Conservation (phyloP, 768 basidiomycete species). For the Cubamyces lactineus region DNA sequence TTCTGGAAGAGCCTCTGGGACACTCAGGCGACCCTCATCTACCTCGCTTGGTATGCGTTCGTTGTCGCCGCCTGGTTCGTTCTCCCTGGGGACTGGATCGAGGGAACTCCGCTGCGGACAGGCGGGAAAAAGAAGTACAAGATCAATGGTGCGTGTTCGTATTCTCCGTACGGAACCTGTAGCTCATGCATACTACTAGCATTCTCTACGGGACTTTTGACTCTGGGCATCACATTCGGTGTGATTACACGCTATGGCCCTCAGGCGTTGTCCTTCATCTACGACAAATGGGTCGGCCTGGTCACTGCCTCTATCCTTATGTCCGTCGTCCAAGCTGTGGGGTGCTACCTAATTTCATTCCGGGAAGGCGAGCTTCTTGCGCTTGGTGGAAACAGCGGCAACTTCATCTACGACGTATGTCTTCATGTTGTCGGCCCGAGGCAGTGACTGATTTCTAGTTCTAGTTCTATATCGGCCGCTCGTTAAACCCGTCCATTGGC, state of each 20-base stretch:
- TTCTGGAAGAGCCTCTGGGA: conserved; percentile 89
- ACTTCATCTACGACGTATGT: conserved; percentile 86
- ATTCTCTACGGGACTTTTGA: conserved; percentile 83
- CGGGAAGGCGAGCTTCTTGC: conserved; percentile 73
- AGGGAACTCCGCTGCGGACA: conserved; percentile 54
- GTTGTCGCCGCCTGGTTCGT: conserved; percentile 80
- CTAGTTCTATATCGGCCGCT: conserved; percentile 93
- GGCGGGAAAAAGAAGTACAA: conserved; percentile 85
- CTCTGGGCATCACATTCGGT: conserved; percentile 73
- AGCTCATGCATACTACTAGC: conserved; percentile 48
- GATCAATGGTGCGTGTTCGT: conserved; percentile 79
- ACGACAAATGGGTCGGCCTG: conserved; percentile 91
- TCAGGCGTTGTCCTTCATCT: conserved; percentile 83
- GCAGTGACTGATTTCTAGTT: not conserved
- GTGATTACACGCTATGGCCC: conserved; percentile 75
- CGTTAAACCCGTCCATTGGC: conserved; percentile 87
- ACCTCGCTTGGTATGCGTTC: conserved; percentile 91
- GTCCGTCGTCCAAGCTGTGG: conserved; percentile 73
- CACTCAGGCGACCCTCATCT: conserved; percentile 70
- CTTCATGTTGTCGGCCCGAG: not conserved
- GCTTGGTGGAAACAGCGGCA: conserved; percentile 90
- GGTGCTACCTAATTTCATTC: conserved; percentile 75
- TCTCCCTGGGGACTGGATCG: conserved; percentile 59
- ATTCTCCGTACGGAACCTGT: not conserved
- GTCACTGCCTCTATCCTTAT: conserved; percentile 81